Base-by-base conservation (phyloP, 495 filamentous ascomycete genomes). In the Penicillium arizonense region DNA sequence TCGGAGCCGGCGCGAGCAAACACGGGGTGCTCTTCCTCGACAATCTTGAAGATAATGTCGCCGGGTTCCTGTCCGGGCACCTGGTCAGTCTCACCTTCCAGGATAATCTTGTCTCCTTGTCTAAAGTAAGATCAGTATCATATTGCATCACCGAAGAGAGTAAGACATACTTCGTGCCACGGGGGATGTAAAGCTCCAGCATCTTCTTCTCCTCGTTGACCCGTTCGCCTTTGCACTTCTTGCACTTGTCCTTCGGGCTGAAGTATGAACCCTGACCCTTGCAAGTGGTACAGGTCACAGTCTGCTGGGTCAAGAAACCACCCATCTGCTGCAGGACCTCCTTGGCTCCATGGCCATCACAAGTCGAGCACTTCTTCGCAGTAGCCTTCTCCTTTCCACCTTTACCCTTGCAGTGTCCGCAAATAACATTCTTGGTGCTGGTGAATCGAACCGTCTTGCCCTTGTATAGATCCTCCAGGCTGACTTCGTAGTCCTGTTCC, bases 371-470 rank as follows among this genome's bases (percentile, higher is more conserved):
- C 52, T 83, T 79, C 68, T 91, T 88, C 40, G 91, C 77, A 71
- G 89, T 96, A 39, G 91, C 87, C 73, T 90, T 91, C 41, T 93
- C 87, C 70, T 96, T 97, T 40, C 91, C 94, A 24, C 94, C 94
- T 45, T 78, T 83, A 14, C 94, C 94, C 64, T 93, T 90, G 78
- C 94, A 98, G 57, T 82, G 76, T 49, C 77, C 76, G 72, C 94
- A 98, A 51, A 96, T 78, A 53, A 96, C 80, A 56, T 96, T 93
- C 77, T 97, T 96, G 59, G 87, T 91, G 67, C 88, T 92, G 21
- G 88, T 83, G 70, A 98, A 95, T 70, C 93, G 93, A 57, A 94
- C 92, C 1, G 94, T 96, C 81, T 97, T 97, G 56, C 94, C 94
- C 78, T 96, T 97, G 75, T 96, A 98, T 21, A 97, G 78, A 61